Percentiles rank a stretch among this genome's conserved stretches.
These are phyloP conservation scores for Delonix regia DNA, from an alignment of 306 rosid genomes.

Conservation along the genomic window DNA sequence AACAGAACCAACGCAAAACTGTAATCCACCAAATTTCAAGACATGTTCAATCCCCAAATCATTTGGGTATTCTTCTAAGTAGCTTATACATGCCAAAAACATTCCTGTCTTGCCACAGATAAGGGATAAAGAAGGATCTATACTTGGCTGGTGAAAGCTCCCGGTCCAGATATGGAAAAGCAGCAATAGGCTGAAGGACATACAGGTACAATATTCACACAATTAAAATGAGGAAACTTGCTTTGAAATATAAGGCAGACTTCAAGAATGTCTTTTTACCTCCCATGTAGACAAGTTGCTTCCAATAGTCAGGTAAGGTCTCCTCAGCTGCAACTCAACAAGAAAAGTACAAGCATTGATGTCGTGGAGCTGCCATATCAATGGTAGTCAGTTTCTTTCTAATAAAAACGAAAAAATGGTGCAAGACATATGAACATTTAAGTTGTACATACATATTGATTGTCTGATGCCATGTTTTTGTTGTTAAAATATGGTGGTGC, in stretches of 20 bases:
- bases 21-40: not conserved
- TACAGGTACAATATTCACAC: not conserved
- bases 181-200: conserved; percentile 68
- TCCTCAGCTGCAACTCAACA: conserved; percentile 82
- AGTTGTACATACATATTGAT: conserved; percentile 67
- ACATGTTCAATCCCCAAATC: not conserved
- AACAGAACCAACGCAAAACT: conserved; percentile 5
- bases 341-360: conserved; percentile 81
- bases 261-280: conserved; percentile 51
- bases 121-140: conserved; percentile 92
- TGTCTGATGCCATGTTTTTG: conserved; percentile 77
- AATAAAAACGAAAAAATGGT: conserved; percentile 12
- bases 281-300: conserved; percentile 85
- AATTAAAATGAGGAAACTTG: conserved; percentile 2
- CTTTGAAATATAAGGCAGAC: not conserved
- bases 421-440: not conserved
- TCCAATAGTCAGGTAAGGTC: conserved; percentile 86
- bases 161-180: conserved; percentile 83
- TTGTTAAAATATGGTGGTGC: conserved; percentile 84
- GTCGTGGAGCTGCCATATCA: conserved; percentile 65
- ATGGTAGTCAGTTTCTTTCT: conserved; percentile 31
- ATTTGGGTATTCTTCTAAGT: conserved; percentile 20
- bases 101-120: conserved; percentile 87
- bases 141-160: conserved; percentile 85
- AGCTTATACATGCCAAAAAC: conserved; percentile 78